Evolutionary conservation across 1,284 basidiomycete genomes (phyloP), one percentile per base, ranked within the genome.

Genomic region (Leccinum griseonigrum): DNA sequence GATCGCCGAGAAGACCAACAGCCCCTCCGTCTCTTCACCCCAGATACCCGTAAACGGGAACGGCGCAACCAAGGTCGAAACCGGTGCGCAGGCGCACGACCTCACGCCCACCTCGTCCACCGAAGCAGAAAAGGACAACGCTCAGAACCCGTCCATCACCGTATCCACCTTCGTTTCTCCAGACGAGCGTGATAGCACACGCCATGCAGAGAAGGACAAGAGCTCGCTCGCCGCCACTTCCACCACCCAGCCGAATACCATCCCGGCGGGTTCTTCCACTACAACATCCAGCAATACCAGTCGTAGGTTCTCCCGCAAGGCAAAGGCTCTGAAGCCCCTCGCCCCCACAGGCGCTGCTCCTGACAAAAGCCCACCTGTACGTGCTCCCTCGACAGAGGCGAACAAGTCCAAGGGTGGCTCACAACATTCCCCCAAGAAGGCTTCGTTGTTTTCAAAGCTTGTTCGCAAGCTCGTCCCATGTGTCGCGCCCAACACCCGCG

Each of bases 401-500:
- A 74, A 71, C 68, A 75, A 71, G 71, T 74, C 75, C 70, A 72
- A 65, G 64, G 63, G 56, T 70, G 71, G 74, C 71, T 75, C 75
- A 71, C 72, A 67, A 64, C 69, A n/a, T 72, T 73, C 74, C 57
- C 60, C 68, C 59, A 71, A 72, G 63, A 81, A 78, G 70, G 66
- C 69, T 58, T 81, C 81, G 38, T 72, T 84, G 62, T 74, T 84
- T 56, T 77, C 78, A 58, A 80, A 77, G 66, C 70, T 84, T 46
- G 71, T 84, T 58, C 77, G 77, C 61, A 81, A 78, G 59, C 75
- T 84, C 57, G 77, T 84, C 32, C 83, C 82, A 22, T 85, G 83
- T 61, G 75, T 83, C 55, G 76, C 77, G 16, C 76, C 81, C 18
- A 76, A 73, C 51, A 72, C 71, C 56, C 73, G 73, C 61, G 68